Evolutionary conservation across 306 rosid genomes (phyloP).

Genomic region (Cucumis hystrix): DNA sequence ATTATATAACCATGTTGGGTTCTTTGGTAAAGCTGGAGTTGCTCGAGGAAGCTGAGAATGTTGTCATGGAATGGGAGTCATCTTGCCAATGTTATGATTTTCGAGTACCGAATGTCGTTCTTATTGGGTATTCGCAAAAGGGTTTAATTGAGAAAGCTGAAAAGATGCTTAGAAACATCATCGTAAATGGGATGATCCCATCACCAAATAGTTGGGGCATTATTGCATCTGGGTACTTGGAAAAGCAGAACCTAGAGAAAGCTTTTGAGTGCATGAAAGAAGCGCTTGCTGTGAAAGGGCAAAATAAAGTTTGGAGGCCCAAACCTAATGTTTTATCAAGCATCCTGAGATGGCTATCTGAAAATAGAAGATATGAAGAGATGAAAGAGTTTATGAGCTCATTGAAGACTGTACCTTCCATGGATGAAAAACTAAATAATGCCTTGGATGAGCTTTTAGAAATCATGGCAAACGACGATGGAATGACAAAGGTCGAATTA

Average conservation of each 20-base stretch:
- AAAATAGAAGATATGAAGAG: conserved; percentile 22
- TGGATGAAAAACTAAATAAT: conserved; percentile 5
- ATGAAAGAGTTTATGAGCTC: conserved; percentile 39
- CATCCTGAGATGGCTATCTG: conserved; percentile 31
- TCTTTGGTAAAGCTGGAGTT: conserved; percentile 50
- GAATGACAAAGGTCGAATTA: background rate
- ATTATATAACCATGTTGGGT: conserved; percentile 52
- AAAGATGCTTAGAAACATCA: conserved; percentile 20
- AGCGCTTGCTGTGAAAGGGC: conserved; percentile 26
- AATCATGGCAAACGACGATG: background rate
- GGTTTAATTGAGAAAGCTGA: conserved; percentile 43
- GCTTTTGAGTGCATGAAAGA: conserved; percentile 45
- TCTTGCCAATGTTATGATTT: conserved; percentile 42
- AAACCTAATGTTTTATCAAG: conserved; percentile 26
- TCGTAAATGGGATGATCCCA: conserved; percentile 42
- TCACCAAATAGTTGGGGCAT: conserved; percentile 66
- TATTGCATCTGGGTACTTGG: conserved; percentile 43
- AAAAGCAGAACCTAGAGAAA: conserved; percentile 47
- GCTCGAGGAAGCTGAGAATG: conserved; percentile 30
- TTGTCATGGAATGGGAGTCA: conserved; percentile 52
- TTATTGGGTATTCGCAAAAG: conserved; percentile 27
- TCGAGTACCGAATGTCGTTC: conserved; percentile 43
- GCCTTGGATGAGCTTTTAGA: background rate
- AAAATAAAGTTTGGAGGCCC: conserved; percentile 54
- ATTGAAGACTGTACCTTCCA: conserved; percentile 31